phyloP scores from a whole-genome alignment of 2,329 filamentous ascomycete species.

The Sclerotinia trifoliorum region DNA sequence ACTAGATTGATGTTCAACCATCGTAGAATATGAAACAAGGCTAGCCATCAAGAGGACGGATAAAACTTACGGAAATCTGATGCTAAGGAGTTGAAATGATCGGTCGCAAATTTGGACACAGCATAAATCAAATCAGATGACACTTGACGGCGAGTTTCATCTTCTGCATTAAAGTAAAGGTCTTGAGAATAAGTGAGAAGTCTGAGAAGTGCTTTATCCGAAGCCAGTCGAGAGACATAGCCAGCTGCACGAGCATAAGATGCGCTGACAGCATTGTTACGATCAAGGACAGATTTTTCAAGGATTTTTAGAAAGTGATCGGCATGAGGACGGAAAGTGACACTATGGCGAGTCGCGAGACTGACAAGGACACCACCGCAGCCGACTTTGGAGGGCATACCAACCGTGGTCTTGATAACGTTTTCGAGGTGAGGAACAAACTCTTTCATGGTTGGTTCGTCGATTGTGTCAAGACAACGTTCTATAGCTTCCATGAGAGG shows the following conservation, averaged over 20 bases:
- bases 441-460: constrained; percentile 72
- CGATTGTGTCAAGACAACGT: constrained; percentile 79
- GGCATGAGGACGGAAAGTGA: constrained; percentile 72
- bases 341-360: constrained; percentile 74
- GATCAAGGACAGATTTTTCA: constrained; percentile 80
- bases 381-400: constrained; percentile 90
- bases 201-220: constrained; percentile 49
- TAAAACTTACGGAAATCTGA: constrained; percentile 50
- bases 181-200: constrained; percentile 58
- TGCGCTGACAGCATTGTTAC: constrained; percentile 89
- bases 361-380: constrained; percentile 83
- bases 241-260: constrained; percentile 85
- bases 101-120: constrained; percentile 81
- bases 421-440: constrained; percentile 71
- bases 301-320: constrained; percentile 74
- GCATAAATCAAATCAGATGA: constrained; percentile 81
- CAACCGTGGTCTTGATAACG: constrained; percentile 81
- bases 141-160: constrained; percentile 70
- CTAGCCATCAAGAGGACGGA: too few relatives aligned
- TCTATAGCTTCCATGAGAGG: constrained; percentile 93
- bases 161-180: constrained; percentile 79
- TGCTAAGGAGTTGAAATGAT: constrained; percentile 79
- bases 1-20: not conserved
- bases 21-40: too few relatives aligned
- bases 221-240: constrained; percentile 69